Base-by-base conservation (phyloP, 1,284 basidiomycete species). In the Boletus mariae region DNA sequence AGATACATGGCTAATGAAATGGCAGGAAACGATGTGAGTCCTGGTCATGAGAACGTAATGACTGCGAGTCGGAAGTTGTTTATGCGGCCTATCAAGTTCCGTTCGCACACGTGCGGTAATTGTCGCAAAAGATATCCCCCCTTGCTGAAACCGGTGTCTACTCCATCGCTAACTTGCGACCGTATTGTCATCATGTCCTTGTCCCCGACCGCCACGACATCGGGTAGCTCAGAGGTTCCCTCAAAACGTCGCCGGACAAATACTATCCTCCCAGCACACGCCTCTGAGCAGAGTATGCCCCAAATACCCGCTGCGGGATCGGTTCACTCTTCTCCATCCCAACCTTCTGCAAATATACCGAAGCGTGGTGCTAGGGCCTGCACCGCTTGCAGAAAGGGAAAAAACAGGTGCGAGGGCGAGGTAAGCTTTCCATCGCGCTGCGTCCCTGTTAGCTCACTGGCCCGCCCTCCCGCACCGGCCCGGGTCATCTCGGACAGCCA, bases 331-430 rank as follows among this genome's bases (percentile, higher is more conserved):
- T 47, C 53, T 47, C 47, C 59, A 31, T 43, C 61, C 43, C 70
- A 62, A 29, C 48, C 63, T 48, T 5, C 69, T 34, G 67, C 74
- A 29, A 84, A 88, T 69, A 87, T 89, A 60, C 87, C 87, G 43
- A 90, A 90, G 77, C 78, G 87, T 66, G 88, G 87, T 26, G 85
- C 87, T 54, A 77, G 86, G 60, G 87, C 88, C 54, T 90, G 87
- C 71, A 90, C 88, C 31, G 82, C 84, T 62, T 90, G 91, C 72
- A 84, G 91, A 63, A 90, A 88, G 73, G 92, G 92, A 50, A 95
- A 95, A 78, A 95, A 94, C 75, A 79, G 92, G 66, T 95, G 92
- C 67, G 93, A 95, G 76, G 89, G 88, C 69, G 90, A 92, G 80
- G 87, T 87, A 57, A 59, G 73, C 59, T 64, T 58, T 73, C 56